These are phyloP conservation scores for Turnera subulata DNA, from an alignment of 345 rosid genomes.

Conservation along the genomic window DNA sequence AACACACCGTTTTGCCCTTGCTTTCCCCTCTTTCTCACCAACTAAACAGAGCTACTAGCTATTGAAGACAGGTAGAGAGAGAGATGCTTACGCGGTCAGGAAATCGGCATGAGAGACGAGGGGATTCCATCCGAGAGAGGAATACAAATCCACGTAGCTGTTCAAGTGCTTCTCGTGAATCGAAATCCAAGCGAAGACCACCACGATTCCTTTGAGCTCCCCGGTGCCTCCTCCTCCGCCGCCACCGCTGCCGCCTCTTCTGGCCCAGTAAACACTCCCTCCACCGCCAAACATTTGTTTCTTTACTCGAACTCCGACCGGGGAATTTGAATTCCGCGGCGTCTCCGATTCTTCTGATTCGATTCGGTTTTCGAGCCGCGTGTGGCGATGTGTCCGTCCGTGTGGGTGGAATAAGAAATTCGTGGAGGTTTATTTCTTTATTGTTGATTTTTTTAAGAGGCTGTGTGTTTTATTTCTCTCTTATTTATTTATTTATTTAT, in stretches of 20 bases:
- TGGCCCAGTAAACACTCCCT: slow-evolving; percentile 4
- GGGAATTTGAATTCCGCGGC: neutral
- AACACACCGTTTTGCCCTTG: neutral
- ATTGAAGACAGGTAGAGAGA: no score
- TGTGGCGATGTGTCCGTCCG: no score
- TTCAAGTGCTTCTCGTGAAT: slow-evolving; percentile 41
- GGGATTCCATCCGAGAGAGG: slow-evolving; percentile 87
- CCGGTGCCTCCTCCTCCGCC: slow-evolving; percentile 13
- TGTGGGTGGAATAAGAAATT: no score
- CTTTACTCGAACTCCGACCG: neutral
- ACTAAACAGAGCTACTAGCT: neutral
- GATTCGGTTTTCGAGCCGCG: neutral
- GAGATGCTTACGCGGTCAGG: slow-evolving; percentile 53
- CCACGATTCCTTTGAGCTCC: slow-evolving; percentile 62
- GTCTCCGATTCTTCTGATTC: neutral
- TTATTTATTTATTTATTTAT: no score
- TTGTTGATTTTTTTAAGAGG: no score
- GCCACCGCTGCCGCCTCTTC: slow-evolving; percentile 4
- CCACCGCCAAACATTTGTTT: slow-evolving; percentile 54
- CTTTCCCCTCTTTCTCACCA: neutral
- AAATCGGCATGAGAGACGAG: slow-evolving; percentile 76
- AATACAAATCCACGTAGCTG: slow-evolving; percentile 60
- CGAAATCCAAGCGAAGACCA: slow-evolving; percentile 73
- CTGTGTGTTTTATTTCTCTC: no score
- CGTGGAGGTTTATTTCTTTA: no score